Evolutionary conservation across 2,329 filamentous ascomycete genomes (phyloP), one percentile per base, ranked within the genome.

Genomic region (Colletotrichum gloeosporioides): DNA sequence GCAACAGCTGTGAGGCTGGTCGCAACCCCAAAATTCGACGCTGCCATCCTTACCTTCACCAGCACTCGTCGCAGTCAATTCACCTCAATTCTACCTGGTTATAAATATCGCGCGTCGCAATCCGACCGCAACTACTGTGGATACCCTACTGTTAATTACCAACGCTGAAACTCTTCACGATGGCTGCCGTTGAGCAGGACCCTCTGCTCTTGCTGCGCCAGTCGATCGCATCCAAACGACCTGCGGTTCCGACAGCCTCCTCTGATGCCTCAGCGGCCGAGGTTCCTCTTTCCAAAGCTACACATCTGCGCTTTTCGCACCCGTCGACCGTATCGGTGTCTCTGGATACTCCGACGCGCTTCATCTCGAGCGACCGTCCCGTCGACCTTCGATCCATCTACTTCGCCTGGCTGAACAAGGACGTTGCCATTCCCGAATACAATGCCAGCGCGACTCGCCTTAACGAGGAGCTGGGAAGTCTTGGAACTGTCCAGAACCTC

Each of bases 401-500:
- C 88, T 98, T 99, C 83, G 96, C 96, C 72, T 99, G 96, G 95
- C 90, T 95, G 81, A 98, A 98, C 86, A 95, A 96, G 84, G 96
- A 99, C 87, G 92, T 94, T 71, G 92, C 94, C 71, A 96, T 98
- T 79, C 94, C 95, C 13, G 95, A 98, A 80, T 99, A 99, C 89
- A 97, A 98, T 85, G 92, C 94, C 31, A 93, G 94, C 0, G 95
- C 95, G 16, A 93, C 94, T 80, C 90, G 93, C 79, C 89, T 99
- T 73, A 98, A 98, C 83, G 93, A 95, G 67, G 93, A 95, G 82
- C 89, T 98, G 36, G 92, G 91, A 22, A 89, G 89, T 13, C 88
- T 88, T 25, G 93, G 93, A 72, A 92, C 92, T 79, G 95, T 98
- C 29, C 94, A 96, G 85, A 98, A 97, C 83, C 88, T 99, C 78